A percentile compares a stretch with the other conserved stretches of the same genome.
These are phyloP conservation scores for Scopulariopsis brevicaulis DNA, from an alignment of 2,329 filamentous ascomycete species.

Conservation along the genomic window DNA sequence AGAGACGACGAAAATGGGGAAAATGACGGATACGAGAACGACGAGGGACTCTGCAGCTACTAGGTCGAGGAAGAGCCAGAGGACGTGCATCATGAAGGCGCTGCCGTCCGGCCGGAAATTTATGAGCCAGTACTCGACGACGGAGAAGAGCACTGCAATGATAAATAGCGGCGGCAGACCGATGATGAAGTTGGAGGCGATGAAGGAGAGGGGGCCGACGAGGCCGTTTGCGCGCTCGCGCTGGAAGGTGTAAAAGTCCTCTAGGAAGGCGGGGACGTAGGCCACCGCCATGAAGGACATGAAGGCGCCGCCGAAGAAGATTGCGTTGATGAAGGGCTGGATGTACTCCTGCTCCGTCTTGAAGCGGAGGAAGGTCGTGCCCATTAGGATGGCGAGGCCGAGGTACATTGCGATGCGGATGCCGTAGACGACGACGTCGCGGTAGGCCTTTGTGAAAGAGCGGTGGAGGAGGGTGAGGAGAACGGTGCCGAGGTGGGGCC, in stretches of 20 bases:
- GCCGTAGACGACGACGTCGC: conserved; percentile 74
- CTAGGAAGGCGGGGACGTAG: conserved; percentile 74
- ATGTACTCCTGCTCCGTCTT: conserved; percentile 59
- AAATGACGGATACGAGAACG: conserved; percentile 60
- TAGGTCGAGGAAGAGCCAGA: conserved; percentile 80
- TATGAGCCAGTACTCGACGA: conserved; percentile 68
- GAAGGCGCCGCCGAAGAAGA: conserved; percentile 65
- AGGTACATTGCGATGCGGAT: conserved; percentile 73
- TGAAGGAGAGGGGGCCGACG: conserved; percentile 62
- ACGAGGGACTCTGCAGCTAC: conserved; percentile 74
- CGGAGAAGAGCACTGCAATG: conserved; percentile 64
- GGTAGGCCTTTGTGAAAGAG: conserved; percentile 72
- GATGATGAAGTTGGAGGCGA: conserved; percentile 71
- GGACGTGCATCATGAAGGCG: conserved; percentile 66
- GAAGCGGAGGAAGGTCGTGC: conserved; percentile 74
- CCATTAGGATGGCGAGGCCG: conserved; percentile 73
- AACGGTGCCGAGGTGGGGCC: conserved; percentile 35
- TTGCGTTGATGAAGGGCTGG: conserved; percentile 71
- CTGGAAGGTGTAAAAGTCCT: conserved; percentile 60
- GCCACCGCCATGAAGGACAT: conserved; percentile 78
- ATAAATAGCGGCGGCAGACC: conserved; percentile 73
- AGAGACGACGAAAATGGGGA: conserved; percentile 70
- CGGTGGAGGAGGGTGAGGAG: conserved; percentile 61
- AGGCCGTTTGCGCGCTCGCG: conserved; percentile 77
- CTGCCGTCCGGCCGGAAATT: conserved; percentile 56